Evolutionary conservation across 129 eudicot species (phyloP).

Genomic region (Chrysanthemum seticuspe): DNA sequence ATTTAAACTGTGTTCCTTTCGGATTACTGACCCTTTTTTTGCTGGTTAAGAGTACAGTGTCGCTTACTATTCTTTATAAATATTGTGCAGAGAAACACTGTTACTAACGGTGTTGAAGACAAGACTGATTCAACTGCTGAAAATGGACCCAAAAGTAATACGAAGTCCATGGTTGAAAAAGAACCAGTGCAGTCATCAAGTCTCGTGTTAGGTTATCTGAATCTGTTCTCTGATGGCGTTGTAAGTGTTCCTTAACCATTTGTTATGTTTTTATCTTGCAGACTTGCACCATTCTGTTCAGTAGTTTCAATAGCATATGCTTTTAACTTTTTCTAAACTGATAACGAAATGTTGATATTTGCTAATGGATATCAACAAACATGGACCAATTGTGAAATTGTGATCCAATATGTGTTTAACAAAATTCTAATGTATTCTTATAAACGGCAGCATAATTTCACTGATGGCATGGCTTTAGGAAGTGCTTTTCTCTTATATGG

Average conservation of each 20-base stretch:
- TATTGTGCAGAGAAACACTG: constrained; percentile 58
- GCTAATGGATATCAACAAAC: neutral
- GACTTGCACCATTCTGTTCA: neutral
- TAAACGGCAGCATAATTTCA: constrained; percentile 86
- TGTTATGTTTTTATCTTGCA: neutral
- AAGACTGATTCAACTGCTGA: constrained; percentile 31
- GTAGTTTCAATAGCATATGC: constrained; percentile 5
- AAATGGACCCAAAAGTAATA: constrained; percentile 28
- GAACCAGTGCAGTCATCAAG: constrained; percentile 56
- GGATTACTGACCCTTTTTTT: neutral
- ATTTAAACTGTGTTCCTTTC: neutral
- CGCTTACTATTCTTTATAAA: neutral
- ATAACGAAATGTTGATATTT: constrained; percentile 4
- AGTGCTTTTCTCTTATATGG: constrained; percentile 97
- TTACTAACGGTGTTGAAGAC: constrained; percentile 29
- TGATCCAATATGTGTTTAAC: too few species aligned
- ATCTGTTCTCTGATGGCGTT: constrained; percentile 93
- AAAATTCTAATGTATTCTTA: neutral
- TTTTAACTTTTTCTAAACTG: neutral
- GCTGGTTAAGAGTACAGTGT: neutral
- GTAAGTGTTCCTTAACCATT: constrained; percentile 46
- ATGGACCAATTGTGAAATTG: neutral
- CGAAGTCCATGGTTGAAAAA: constrained; percentile 23
- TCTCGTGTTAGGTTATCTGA: constrained; percentile 95
- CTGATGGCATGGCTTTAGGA: constrained; percentile 98